A percentile compares a stretch with the other conserved stretches of the same genome.
phyloP scores from a whole-genome alignment of 306 rosid genomes.

The Cucumis sativus region Cucumber_9930_V3 NC_026655.2:4759001-4759500 shows the following conservation, averaged over 20 bases:
- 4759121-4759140: conserved; percentile 95
- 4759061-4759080: conserved; percentile 95
- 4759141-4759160: conserved; percentile 92
- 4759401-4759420: conserved; percentile 91
- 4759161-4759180: conserved; percentile 97
- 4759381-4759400: conserved; percentile 59
- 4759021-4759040: conserved; percentile 81
- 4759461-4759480: conserved; percentile 79
- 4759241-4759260: conserved; percentile 99
- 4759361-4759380: conserved; percentile 86
- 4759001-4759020: conserved; percentile 60
- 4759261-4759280: conserved; percentile 94
- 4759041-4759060: conserved; percentile 96
- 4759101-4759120: conserved; percentile 99
- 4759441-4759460: conserved; percentile 85
- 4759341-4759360: conserved; percentile 89
- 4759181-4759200: conserved; percentile 98
- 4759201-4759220: conserved; percentile 85
- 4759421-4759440: conserved; percentile 63
- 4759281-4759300: conserved; percentile 99
- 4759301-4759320: conserved; percentile 94
- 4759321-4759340: conserved; percentile 99
- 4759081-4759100: conserved; percentile 96
- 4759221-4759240: conserved; percentile 99
- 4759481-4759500: not conserved